Conservation (phyloP, 306 rosid species). For the Vigna reflexopilosa region DNA sequence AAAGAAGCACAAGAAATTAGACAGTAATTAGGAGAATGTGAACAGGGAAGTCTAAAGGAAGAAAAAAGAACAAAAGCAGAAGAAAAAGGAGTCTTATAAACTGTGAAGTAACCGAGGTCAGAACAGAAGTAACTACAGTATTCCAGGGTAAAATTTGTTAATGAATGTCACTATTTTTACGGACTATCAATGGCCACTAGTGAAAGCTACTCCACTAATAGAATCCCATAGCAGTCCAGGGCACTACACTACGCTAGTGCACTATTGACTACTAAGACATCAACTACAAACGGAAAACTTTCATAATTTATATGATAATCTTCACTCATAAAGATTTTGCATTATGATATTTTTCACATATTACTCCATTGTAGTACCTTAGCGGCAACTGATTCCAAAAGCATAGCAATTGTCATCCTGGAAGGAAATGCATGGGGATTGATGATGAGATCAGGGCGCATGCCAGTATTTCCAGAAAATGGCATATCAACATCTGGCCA, state of each 20-base stretch:
- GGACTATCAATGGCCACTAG: neutral
- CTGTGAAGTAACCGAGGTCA: neutral
- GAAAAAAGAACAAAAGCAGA: neutral
- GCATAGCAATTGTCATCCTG: slow-evolving; percentile 99
- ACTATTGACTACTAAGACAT: neutral
- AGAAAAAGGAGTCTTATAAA: neutral
- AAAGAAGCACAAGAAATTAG: neutral
- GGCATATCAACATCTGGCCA: slow-evolving; percentile 99
- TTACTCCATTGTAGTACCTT: slow-evolving; percentile 63
- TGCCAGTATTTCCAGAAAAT: slow-evolving; percentile 87
- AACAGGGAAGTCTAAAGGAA: neutral
- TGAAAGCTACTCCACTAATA: neutral
- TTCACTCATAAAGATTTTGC: neutral
- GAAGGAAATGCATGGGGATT: slow-evolving; percentile 99
- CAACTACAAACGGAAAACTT: neutral
- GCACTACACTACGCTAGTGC: neutral
- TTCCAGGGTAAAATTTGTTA: neutral
- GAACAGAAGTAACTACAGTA: neutral
- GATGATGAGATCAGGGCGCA: slow-evolving; percentile 99
- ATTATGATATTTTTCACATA: neutral
- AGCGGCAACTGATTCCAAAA: slow-evolving; percentile 96
- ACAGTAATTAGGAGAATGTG: neutral
- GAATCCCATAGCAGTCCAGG: neutral
- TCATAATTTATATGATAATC: neutral
- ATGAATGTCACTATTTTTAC: neutral